Conservation (phyloP, 208 protist genomes). For the Zelonia costaricensis region DNA sequence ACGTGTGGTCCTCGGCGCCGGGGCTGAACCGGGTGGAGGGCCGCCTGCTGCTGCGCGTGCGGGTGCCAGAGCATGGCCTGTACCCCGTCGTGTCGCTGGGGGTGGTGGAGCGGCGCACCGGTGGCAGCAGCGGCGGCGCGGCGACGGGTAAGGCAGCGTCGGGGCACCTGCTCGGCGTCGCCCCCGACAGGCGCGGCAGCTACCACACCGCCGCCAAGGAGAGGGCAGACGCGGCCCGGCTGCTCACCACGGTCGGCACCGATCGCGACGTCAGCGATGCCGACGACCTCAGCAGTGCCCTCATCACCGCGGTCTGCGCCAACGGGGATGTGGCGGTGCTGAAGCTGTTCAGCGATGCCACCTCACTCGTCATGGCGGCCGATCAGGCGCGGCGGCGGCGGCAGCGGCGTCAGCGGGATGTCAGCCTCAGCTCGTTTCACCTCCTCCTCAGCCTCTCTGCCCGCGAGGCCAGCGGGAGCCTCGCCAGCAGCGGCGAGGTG, state of each 20-base stretch:
- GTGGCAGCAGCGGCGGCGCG: no score
- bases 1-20: conserved; percentile 71
- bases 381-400: conserved; percentile 11
- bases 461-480: neutral
- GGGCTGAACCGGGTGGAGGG: conserved; percentile 62
- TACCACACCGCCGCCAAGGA: no score
- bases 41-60: conserved; percentile 52
- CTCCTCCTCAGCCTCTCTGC: no score
- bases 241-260: neutral
- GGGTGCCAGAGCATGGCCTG: conserved; percentile 34
- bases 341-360: conserved; percentile 19
- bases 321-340: conserved; percentile 25
- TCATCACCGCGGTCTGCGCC: conserved; percentile 22
- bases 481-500: neutral
- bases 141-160: no score
- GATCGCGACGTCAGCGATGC: neutral
- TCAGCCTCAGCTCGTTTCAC: no score
- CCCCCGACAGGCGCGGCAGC: no score
- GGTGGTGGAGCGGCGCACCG: conserved; percentile 9
- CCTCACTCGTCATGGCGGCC: conserved; percentile 25
- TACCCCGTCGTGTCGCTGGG: conserved; percentile 61
- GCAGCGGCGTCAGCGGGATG: neutral
- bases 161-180: no score
- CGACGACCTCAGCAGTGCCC: neutral
- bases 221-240: no score